Evolutionary conservation across 768 basidiomycete genomes (phyloP), one percentile per base, ranked within the genome.

Genomic region (Amyloporia xantha): DNA sequence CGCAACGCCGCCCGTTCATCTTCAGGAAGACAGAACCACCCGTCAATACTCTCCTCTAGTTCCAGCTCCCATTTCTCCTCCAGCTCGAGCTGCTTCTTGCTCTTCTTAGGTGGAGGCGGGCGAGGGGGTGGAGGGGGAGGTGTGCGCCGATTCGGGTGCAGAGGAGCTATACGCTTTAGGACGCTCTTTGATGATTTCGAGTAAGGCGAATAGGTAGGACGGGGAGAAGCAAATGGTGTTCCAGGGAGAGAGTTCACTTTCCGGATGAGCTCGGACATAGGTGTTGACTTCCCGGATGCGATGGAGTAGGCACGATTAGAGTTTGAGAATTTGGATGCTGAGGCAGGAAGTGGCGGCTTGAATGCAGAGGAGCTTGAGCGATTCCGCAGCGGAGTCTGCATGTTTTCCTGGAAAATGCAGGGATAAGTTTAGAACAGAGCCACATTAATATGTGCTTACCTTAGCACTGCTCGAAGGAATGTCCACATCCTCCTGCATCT

Each of bases 61-160:
- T 91, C 86, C 62, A 86, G 79, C 60, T 89, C 86, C 76, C 88
- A 88, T 58, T 74, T 76, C 62, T 90, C 87, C 65, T 90, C 87
- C 59, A 77, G 66, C 58, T 81, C 77, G 20, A 85, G 65, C 65
- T 86, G 79, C 62, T 89, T 90, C 71, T 88, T 88, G 44, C 79
- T 82, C 71, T 90, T 90, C 67, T 81, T 86, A 53, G 74, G 78
- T 39, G 82, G 80, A 4, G 85, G 84, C 0, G 80, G 81, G 3
- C 79, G 78, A 1, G 87, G 87, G 2, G 71, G 73, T 0, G 84
- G 83, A 0, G 84, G 86, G 0, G 87, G 86, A 0, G 87, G 87
- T 1, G 84, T 78, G 12, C 78, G 75, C 41, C 86, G 71, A 61
- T 86, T 84, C 7, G 80, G 78, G 57, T 90, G 87, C 21, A 91